Evolutionary conservation across 2,329 filamentous ascomycete species (phyloP).

Genomic region (Shiraia sp.): DNA sequence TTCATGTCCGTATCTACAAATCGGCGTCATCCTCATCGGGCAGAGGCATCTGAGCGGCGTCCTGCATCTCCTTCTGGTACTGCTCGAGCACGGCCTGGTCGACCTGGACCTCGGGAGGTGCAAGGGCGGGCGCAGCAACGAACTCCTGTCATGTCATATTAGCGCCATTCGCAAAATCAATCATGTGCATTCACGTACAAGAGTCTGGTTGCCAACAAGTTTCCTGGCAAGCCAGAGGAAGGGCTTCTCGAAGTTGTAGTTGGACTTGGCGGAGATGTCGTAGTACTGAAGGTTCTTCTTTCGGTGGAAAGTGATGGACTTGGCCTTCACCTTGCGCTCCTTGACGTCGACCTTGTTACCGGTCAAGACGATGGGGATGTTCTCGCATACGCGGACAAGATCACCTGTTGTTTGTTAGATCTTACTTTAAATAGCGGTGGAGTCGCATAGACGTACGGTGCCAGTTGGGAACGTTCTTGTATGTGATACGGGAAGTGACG

Average conservation of each 20-base stretch:
- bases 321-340: conserved; percentile 99
- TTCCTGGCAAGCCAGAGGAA: conserved; percentile 99
- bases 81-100: conserved; percentile 78
- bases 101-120: conserved; percentile 88
- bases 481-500: conserved; percentile 98
- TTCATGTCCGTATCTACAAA: conserved; percentile 50
- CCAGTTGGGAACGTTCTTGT: conserved; percentile 99
- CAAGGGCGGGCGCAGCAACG: conserved; percentile 91
- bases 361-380: conserved; percentile 96
- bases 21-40: conserved; percentile 89
- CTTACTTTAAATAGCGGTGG: not conserved
- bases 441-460: conserved; percentile 73
- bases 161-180: conserved; percentile 11
- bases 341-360: conserved; percentile 99
- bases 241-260: conserved; percentile 99
- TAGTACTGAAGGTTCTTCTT: conserved; percentile 99
- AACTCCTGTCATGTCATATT: conserved; percentile 70
- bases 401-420: conserved; percentile 66
- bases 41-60: conserved; percentile 79
- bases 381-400: conserved; percentile 98
- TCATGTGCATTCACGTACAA: conserved; percentile 61
- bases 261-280: conserved; percentile 99
- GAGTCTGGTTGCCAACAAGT: conserved; percentile 87
- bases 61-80: conserved; percentile 88
- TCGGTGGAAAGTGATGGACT: conserved; percentile 99